A percentile compares a stretch with the other conserved stretches of the same genome.
phyloP scores from a whole-genome alignment of 2,329 filamentous ascomycete species.

The Pleurostoma richardsiae region DNA sequence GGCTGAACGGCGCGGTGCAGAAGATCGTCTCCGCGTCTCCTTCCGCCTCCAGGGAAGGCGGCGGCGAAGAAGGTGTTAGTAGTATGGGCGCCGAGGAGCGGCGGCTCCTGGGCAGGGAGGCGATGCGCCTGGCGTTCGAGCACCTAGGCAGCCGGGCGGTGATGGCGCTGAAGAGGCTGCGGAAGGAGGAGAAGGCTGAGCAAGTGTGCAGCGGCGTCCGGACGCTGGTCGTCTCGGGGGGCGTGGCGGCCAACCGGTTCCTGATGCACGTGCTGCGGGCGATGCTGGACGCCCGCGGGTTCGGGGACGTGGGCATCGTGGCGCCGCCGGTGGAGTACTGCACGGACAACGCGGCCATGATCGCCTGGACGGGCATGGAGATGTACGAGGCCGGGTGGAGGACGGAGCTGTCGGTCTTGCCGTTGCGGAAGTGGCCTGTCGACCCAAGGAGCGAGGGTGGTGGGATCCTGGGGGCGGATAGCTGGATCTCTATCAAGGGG shows the following conservation, averaged over 20 bases:
- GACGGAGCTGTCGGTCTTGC: conserved; percentile 54
- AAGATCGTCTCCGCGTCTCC: conserved; percentile 34
- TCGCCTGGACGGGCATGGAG: conserved; percentile 88
- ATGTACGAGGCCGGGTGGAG: conserved; percentile 80
- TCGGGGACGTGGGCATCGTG: conserved; percentile 53
- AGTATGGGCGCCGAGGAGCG: conserved; percentile 54
- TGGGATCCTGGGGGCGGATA: conserved; percentile 52
- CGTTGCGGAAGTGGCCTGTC: conserved; percentile 69
- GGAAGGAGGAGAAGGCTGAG: conserved; percentile 2
- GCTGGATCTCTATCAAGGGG: conserved; percentile 29
- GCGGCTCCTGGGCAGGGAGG: conserved; percentile 61
- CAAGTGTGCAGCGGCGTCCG: conserved; percentile 25
- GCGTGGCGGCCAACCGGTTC: conserved; percentile 82
- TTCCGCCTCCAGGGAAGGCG: neutral
- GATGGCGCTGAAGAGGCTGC: conserved; percentile 48
- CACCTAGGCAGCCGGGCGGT: conserved; percentile 75
- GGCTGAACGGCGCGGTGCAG: conserved; percentile 53
- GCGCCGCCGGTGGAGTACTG: conserved; percentile 76
- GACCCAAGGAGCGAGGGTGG: conserved; percentile 60
- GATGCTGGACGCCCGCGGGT: conserved; percentile 62
- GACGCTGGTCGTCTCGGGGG: conserved; percentile 79
- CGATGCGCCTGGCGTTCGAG: conserved; percentile 80
- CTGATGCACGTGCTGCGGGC: conserved; percentile 60
- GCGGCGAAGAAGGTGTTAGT: conserved; percentile 6
- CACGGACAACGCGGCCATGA: conserved; percentile 97